Percentiles rank a stretch among this genome's conserved stretches.
These are phyloP conservation scores for Simplicillium aogashimaense DNA, from an alignment of 2,329 filamentous ascomycete species.

Conservation along the genomic window DNA sequence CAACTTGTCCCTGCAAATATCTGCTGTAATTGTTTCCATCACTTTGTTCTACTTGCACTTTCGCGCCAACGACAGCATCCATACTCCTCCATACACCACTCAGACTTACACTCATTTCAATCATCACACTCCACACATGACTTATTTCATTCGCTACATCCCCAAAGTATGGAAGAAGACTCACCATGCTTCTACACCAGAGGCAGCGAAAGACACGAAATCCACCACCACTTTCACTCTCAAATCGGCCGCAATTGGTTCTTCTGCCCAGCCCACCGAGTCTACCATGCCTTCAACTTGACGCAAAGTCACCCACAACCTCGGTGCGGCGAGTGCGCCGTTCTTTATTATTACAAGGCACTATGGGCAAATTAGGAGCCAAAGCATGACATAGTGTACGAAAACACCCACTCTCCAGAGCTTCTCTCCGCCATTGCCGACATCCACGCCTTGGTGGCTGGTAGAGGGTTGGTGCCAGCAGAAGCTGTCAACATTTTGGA, in stretches of 20 bases:
- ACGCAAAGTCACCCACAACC: constrained; percentile 12
- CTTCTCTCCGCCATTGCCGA: not conserved
- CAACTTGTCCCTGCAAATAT: too few species aligned
- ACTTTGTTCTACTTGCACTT: too few species aligned
- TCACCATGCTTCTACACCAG: not conserved
- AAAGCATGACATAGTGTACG: constrained; percentile 8
- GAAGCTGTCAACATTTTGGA: constrained; percentile 1
- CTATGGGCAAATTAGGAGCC: constrained; percentile 12
- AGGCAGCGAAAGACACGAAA: not conserved
- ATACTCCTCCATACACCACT: too few species aligned
- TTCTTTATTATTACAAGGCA: constrained; percentile 14
- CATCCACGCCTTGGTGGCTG: not conserved
- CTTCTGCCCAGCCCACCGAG: constrained; percentile 17
- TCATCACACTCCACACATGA: too few species aligned
- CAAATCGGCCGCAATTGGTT: constrained; percentile 16
- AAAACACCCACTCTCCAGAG: constrained; percentile 3
- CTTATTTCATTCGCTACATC: too few species aligned
- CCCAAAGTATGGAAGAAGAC: constrained; percentile 9
- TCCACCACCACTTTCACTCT: constrained; percentile 12
- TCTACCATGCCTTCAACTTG: constrained; percentile 16
- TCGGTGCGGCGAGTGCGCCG: constrained; percentile 22
- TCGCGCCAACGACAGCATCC: too few species aligned
- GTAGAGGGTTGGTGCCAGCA: not conserved
- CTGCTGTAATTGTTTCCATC: not conserved
- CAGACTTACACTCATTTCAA: too few species aligned